phyloP scores from a whole-genome alignment of 164 flowering plant genomes.

The Warburgia ugandensis region DNA sequence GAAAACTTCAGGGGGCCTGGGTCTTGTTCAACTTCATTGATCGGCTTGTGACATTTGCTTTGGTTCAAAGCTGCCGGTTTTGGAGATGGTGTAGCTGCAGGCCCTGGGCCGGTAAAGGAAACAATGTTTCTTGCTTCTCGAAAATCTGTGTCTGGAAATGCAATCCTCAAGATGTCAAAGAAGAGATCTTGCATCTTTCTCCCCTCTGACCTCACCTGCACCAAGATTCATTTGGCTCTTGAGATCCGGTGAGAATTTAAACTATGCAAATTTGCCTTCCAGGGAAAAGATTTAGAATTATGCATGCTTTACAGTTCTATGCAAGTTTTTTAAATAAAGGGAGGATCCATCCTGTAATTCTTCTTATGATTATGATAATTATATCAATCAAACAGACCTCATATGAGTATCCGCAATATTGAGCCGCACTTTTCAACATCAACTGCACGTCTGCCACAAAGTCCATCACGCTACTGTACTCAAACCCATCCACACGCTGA shows the following conservation, averaged over 20 bases:
- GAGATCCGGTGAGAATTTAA: neutral
- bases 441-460: constrained; percentile 75
- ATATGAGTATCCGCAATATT: constrained; percentile 51
- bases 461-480: constrained; percentile 71
- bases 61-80: constrained; percentile 29
- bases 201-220: constrained; percentile 85
- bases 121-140: constrained; percentile 57
- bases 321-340: too few relatives aligned
- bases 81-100: constrained; percentile 39
- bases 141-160: constrained; percentile 80
- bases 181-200: constrained; percentile 84
- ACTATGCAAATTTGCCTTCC: neutral
- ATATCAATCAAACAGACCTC: constrained; percentile 75
- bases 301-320: neutral
- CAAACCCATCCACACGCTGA: constrained; percentile 64
- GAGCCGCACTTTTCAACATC: constrained; percentile 71
- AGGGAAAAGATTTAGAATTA: neutral
- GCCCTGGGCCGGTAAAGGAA: constrained; percentile 45
- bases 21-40: constrained; percentile 53
- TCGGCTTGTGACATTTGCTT: constrained; percentile 47
- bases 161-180: constrained; percentile 71
- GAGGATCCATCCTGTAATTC: too few relatives aligned
- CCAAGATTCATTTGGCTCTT: neutral
- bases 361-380: too few relatives aligned
- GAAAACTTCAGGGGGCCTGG: constrained; percentile 27